Conservation (phyloP, 179 eudicot genomes). For the Beta lomatogona region DNA sequence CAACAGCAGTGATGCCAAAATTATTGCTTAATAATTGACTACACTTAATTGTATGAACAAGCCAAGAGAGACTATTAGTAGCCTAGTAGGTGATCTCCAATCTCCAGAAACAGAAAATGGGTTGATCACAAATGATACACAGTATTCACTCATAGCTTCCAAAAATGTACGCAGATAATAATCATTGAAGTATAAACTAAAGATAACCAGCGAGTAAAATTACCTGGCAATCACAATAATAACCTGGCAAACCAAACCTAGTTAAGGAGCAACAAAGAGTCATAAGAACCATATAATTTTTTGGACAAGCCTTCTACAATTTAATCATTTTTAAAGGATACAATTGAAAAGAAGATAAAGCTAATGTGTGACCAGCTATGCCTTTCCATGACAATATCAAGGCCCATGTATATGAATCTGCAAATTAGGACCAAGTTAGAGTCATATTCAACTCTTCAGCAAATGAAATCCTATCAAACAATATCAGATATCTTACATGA, state of each 20-base stretch:
- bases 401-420: slow-evolving; percentile 99
- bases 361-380: slow-evolving; percentile 99
- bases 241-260: slow-evolving; percentile 53
- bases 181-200: background rate
- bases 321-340: slow-evolving; percentile 60
- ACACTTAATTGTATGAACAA: background rate
- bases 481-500: slow-evolving; percentile 66
- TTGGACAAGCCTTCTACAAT: slow-evolving; percentile 5
- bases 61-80: background rate
- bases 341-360: slow-evolving; percentile 95
- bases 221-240: slow-evolving; percentile 92
- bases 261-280: slow-evolving; percentile 56
- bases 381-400: slow-evolving; percentile 97
- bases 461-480: slow-evolving; percentile 5
- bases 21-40: background rate
- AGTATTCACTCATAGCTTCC: no score
- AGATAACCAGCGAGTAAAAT: background rate
- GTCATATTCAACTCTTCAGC: background rate
- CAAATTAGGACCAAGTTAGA: slow-evolving; percentile 21
- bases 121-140: background rate
- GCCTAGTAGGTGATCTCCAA: background rate
- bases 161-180: background rate
- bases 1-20: background rate
- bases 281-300: background rate
- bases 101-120: slow-evolving; percentile 7